Conservation (phyloP, 805 yeast genomes). For the Wickerhamiella parazyma region DNA sequence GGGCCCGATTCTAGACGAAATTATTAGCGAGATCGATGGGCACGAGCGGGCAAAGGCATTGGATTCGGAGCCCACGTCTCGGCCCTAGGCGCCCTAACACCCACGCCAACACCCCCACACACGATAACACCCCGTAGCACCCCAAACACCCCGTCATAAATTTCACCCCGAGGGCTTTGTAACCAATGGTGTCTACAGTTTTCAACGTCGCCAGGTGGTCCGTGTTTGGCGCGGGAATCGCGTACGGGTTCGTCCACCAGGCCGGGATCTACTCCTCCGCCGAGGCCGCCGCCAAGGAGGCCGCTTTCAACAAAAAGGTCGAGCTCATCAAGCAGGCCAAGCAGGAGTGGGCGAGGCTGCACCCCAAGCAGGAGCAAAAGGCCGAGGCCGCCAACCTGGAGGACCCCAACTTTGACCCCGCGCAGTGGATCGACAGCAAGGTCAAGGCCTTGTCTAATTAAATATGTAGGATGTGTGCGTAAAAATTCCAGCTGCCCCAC, state of each 20-base stretch:
- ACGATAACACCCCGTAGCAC: neutral
- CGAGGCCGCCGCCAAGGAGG: constrained; percentile 41
- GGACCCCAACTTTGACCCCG: constrained; percentile 84
- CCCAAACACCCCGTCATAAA: neutral
- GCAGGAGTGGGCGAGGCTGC: constrained; percentile 65
- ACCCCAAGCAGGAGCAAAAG: constrained; percentile 29
- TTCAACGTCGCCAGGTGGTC: constrained; percentile 67
- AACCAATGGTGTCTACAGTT: constrained; percentile 16
- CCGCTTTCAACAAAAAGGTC: constrained; percentile 49
- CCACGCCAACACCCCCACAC: too few species aligned
- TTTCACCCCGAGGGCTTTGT: neutral
- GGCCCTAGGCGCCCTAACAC: too few species aligned
- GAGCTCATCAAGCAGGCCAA: constrained; percentile 79
- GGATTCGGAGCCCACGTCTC: too few species aligned
- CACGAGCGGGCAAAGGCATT: too few species aligned
- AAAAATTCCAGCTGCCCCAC: constrained; percentile 10
- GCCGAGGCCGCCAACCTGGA: constrained; percentile 48
- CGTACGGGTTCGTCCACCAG: constrained; percentile 82
- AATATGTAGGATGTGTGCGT: neutral
- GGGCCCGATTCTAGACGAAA: constrained; percentile 18
- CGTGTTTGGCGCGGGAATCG: constrained; percentile 75
- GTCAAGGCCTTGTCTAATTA: constrained; percentile 6
- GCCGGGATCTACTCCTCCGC: constrained; percentile 49
- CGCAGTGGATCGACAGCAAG: constrained; percentile 23
- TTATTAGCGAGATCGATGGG: constrained; percentile 14